phyloP scores from a whole-genome alignment of 1,284 basidiomycete genomes.

The Naganishia albida region DNA sequence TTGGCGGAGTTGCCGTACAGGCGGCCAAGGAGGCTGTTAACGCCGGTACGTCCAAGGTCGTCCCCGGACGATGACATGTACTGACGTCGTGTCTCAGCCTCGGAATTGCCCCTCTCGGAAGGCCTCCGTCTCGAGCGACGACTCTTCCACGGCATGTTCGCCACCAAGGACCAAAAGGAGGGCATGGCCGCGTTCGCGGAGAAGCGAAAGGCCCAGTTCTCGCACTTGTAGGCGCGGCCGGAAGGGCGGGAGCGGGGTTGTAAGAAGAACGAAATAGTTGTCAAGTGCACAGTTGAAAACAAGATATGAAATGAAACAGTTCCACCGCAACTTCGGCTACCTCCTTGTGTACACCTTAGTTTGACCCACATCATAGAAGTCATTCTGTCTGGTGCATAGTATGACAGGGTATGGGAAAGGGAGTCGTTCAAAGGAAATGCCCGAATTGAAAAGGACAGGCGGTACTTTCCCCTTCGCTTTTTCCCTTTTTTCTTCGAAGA shows the following conservation, averaged over 20 bases:
- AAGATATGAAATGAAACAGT: too few species aligned
- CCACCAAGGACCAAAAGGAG: conserved; percentile 96
- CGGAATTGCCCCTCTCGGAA: conserved; percentile 77
- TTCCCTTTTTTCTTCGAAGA: too few species aligned
- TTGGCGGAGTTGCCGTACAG: conserved; percentile 80
- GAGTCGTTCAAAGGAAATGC: too few species aligned
- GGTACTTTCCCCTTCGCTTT: too few species aligned
- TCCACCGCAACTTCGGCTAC: too few species aligned
- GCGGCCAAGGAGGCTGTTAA: conserved; percentile 96
- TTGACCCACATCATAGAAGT: too few species aligned
- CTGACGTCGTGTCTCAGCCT: conserved; percentile 59
- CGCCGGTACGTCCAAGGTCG: conserved; percentile 61
- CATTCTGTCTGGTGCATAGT: too few species aligned
- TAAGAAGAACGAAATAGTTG: neutral
- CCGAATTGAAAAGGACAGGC: too few species aligned
- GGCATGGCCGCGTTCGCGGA: conserved; percentile 97
- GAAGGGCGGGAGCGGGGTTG: neutral
- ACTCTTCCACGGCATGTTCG: conserved; percentile 89
- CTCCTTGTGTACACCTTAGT: too few species aligned
- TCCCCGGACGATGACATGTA: conserved; percentile 18
- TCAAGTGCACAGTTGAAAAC: too few species aligned
- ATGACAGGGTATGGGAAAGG: too few species aligned
- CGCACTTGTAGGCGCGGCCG: conserved; percentile 41
- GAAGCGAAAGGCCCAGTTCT: conserved; percentile 86
- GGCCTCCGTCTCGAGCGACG: conserved; percentile 86